Conservation (phyloP, 257 asterid genomes). For the Parsonsia alboflavescens region DNA sequence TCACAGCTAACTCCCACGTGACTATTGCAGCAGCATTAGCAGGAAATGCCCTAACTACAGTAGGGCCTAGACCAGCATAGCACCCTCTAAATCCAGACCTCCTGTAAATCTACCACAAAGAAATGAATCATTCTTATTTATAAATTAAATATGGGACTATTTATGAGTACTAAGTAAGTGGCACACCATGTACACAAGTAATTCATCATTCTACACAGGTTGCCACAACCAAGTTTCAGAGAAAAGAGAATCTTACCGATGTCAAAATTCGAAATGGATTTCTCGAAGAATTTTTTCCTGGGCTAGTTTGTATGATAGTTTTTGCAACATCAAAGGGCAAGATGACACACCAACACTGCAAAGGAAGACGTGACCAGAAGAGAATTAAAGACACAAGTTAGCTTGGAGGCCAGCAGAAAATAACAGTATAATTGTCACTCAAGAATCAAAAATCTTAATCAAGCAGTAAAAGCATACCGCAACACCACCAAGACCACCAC, state of each 20-base stretch:
- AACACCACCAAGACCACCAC: slow-evolving; percentile 89
- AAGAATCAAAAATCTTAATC: background rate
- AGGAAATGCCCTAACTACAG: slow-evolving; percentile 65
- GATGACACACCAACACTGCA: slow-evolving; percentile 57
- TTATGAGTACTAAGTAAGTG: background rate
- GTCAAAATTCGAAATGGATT: slow-evolving; percentile 62
- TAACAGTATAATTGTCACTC: background rate
- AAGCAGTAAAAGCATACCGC: slow-evolving; percentile 41
- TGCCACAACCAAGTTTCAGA: background rate
- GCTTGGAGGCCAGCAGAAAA: background rate
- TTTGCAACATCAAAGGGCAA: slow-evolving; percentile 88
- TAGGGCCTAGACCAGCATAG: slow-evolving; percentile 87
- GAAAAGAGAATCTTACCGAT: slow-evolving; percentile 34
- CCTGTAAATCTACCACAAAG: slow-evolving; percentile 58
- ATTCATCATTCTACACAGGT: background rate
- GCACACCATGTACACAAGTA: background rate
- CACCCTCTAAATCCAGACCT: slow-evolving; percentile 76
- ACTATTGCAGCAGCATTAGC: slow-evolving; percentile 47
- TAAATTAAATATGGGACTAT: background rate
- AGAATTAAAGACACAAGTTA: background rate
- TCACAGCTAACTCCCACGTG: slow-evolving; percentile 50
- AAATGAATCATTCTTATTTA: slow-evolving; percentile 23
- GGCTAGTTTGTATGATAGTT: slow-evolving; percentile 75
- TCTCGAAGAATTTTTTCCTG: slow-evolving; percentile 48
- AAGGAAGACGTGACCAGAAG: slow-evolving; percentile 13